These are phyloP conservation scores for Candida sphagnicola DNA, from an alignment of 805 yeast species.

Conservation along the genomic window DNA sequence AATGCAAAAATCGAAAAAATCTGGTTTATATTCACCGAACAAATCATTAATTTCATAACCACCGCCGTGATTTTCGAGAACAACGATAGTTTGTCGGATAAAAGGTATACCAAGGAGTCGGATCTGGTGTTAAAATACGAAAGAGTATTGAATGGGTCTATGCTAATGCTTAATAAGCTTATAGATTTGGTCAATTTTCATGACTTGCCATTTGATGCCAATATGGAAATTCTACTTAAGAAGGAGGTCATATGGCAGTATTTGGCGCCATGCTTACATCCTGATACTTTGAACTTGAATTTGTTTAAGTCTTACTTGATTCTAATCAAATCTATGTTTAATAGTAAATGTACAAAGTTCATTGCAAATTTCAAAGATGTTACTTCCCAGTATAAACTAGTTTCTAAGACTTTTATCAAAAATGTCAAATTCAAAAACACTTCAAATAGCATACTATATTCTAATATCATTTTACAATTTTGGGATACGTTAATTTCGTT, in stretches of 20 bases:
- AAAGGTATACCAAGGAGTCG: slow-evolving; percentile 60
- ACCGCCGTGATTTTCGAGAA: slow-evolving; percentile 55
- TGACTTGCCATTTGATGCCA: slow-evolving; percentile 2
- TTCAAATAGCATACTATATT: slow-evolving; percentile 38
- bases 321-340: slow-evolving; percentile 18
- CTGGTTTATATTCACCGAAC: slow-evolving; percentile 56
- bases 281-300: slow-evolving; percentile 24
- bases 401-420: slow-evolving; percentile 44
- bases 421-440: slow-evolving; percentile 35
- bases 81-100: slow-evolving; percentile 66
- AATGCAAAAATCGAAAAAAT: slow-evolving; percentile 46
- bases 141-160: slow-evolving; percentile 49
- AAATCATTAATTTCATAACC: slow-evolving; percentile 51
- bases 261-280: slow-evolving; percentile 19
- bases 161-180: slow-evolving; percentile 43
- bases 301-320: slow-evolving; percentile 27
- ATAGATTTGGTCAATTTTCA: slow-evolving; percentile 16
- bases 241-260: slow-evolving; percentile 33
- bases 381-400: slow-evolving; percentile 29
- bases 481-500: slow-evolving; percentile 44
- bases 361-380: slow-evolving; percentile 11
- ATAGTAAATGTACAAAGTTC: slow-evolving; percentile 13
- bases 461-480: slow-evolving; percentile 45
- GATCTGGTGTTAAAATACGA: slow-evolving; percentile 64
- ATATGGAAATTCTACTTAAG: slow-evolving; percentile 19